phyloP scores from a whole-genome alignment of 2,329 filamentous ascomycete species.

The Elsinoe australis region DNA sequence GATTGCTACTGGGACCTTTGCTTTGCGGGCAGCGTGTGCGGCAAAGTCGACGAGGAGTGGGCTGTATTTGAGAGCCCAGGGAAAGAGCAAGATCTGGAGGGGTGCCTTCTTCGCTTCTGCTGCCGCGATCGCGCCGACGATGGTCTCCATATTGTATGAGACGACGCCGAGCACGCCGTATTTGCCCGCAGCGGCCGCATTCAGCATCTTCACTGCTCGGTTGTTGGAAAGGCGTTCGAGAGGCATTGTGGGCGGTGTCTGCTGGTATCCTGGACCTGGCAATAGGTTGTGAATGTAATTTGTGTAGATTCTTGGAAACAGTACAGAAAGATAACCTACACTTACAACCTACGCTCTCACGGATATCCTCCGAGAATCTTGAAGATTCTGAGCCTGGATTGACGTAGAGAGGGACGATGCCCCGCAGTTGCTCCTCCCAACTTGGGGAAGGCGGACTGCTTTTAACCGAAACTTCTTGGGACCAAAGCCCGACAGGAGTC shows the following conservation, averaged over 20 bases:
- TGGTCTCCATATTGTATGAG: slow-evolving; percentile 53
- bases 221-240: slow-evolving; percentile 25
- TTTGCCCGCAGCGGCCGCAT: slow-evolving; percentile 28
- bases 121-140: slow-evolving; percentile 60
- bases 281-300: no score
- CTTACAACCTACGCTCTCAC: not conserved
- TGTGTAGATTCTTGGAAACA: no score
- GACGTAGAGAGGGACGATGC: not conserved
- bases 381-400: slow-evolving; percentile 8
- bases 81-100: slow-evolving; percentile 65
- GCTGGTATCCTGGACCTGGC: no score
- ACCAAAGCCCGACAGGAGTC: slow-evolving; percentile 1
- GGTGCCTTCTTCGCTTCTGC: slow-evolving; percentile 61
- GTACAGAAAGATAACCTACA: not conserved
- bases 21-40: slow-evolving; percentile 37
- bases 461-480: slow-evolving; percentile 7
- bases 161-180: slow-evolving; percentile 31
- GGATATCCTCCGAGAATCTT: not conserved
- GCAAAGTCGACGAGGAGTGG: slow-evolving; percentile 42
- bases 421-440: slow-evolving; percentile 5
- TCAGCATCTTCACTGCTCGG: slow-evolving; percentile 29
- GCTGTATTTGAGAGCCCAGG: slow-evolving; percentile 64
- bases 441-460: slow-evolving; percentile 4
- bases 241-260: slow-evolving; percentile 20
- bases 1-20: slow-evolving; percentile 38